Evolutionary conservation across 106 monocot genomes (phyloP), one percentile per base, ranked within the genome.

Genomic region (Chionographis japonica): DNA sequence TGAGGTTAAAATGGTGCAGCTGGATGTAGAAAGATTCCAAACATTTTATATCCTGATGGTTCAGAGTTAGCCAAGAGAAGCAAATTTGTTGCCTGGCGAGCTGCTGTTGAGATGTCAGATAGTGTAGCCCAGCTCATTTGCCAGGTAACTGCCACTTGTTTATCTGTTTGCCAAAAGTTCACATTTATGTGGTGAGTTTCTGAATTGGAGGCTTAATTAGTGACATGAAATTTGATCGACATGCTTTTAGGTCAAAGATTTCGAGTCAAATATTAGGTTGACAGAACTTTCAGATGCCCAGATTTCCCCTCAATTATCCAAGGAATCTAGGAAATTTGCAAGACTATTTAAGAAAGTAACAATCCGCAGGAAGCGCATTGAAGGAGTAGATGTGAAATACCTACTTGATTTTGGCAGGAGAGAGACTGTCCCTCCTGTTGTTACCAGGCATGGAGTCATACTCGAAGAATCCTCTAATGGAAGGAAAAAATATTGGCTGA

Each of bases 351-450:
- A 84, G 77, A 85, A 88, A 50, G 87, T 88, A 3, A 81, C 58
- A 20, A 79, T 98, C 37, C 78, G 90, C 16, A 70, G 77, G 65
- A 98, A 90, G 74, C 50, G 68, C 54, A 58, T 81, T 12, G 87
- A 93, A 40, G 93, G 85, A 69, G 50, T 66, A 65, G 76, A 81
- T 68, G 68, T 90, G 41, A 93, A 79, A 63, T 98, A 98, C 61
- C 72, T 98, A 8, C 82, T 98, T 75, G 93, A 98, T 85, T 90
- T 92, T 87, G 90, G 98, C 12, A 98, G 83, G 64, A 81, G 74
- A 70, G 85, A 85, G 68, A 75, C 52, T 37, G 73, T 98, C 66
- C 98, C 98, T 36, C 71, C 90, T 35, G 60, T 77, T 71, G 81
- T 98, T 65, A 83, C 69, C 8, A 90, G 78, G 79, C 72, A 93